These are phyloP conservation scores for Gossypium ekmanianum DNA, from an alignment of 345 rosid genomes.

Conservation along the genomic window DNA sequence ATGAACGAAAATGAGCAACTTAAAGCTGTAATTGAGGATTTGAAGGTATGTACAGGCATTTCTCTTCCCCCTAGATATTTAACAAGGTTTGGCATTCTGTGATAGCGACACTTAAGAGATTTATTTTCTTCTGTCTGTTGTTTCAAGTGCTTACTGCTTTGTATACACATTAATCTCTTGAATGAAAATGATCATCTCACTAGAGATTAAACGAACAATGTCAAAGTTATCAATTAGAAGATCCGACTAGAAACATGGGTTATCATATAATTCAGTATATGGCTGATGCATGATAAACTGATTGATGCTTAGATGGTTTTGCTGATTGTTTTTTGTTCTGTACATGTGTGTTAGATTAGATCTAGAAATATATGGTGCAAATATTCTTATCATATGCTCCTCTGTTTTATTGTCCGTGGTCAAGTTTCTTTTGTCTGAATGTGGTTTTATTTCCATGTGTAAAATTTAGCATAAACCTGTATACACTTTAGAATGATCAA, in stretches of 20 bases:
- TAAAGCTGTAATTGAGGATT: slow-evolving; percentile 66
- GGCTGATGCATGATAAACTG: background rate
- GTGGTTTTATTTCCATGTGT: background rate
- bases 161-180: background rate
- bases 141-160: background rate
- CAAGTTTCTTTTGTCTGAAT: background rate
- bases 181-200: background rate
- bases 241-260: background rate
- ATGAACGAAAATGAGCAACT: slow-evolving; percentile 97
- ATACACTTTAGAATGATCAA: background rate
- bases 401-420: background rate
- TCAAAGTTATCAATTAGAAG: background rate
- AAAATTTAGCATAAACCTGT: background rate
- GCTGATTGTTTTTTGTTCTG: background rate
- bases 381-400: background rate
- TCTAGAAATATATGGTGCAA: background rate
- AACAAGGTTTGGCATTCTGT: background rate
- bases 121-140: background rate
- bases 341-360: background rate
- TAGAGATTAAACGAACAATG: background rate
- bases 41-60: slow-evolving; percentile 58
- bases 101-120: background rate
- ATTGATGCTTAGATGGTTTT: background rate
- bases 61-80: slow-evolving; percentile 1
- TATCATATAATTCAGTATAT: background rate